Evolutionary conservation across 768 basidiomycete species (phyloP), one percentile per base, ranked within the genome.

Genomic region (Xanthoconium purpureum): DNA sequence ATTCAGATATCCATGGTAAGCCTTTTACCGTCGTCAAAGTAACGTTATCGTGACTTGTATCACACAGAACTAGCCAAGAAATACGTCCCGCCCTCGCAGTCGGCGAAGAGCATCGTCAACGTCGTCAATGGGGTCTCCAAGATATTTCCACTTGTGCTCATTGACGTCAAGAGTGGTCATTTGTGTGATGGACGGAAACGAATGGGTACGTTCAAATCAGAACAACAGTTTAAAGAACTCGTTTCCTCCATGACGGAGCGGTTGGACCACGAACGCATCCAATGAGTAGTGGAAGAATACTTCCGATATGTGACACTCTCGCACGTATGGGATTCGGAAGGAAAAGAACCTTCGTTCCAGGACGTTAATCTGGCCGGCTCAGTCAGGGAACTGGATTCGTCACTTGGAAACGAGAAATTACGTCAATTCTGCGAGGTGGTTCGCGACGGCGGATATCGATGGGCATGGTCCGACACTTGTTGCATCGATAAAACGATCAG

Each of bases 391-490:
- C 47, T 61, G 6, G 56, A 57, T 12, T 43, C 56, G 1, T 43
- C 59, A 0, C 42, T 37, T 0, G 30, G 47, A 11, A 57, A 45
- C 29, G 33, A 51, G 5, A 62, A 62, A 39, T 20, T 62, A 18
- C 48, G 18, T 10, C 44, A 20, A 8, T 62, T 62, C 18, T 62
- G 61, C 24, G 50, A 45, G 35, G 39, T 45, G 33, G 48, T 50
- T 18, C 53, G 38, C n/a, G 18, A 9, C 5, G 42, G 50, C 5
- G 56, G 57, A 18, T 63, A 47, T 17, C 54, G 57, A 35, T 63
- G 62, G 61, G 60, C 56, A 3, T 61, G 59, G 57, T 42, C 44
- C 2, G 59, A 61, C 17, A 59, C 57, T 7, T 53, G 57, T 18
- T 61, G 60, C 28, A 62, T 61, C 28, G 55, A 57, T 14, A 57